These are phyloP conservation scores for Dryadomyces quercivorus DNA, from an alignment of 2,329 filamentous ascomycete species.

Conservation along the genomic window DNA sequence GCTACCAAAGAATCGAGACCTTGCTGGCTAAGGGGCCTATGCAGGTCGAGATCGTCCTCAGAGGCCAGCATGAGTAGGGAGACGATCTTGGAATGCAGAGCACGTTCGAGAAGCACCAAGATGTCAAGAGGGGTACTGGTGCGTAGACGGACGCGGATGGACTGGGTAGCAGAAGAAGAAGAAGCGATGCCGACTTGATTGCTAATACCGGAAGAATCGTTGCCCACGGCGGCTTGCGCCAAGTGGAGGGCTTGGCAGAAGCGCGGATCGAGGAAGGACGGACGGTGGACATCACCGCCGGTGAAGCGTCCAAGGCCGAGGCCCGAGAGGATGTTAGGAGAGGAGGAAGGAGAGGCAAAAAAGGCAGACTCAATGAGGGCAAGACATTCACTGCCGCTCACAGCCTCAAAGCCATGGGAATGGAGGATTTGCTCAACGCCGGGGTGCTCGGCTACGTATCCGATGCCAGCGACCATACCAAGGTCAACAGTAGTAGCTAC, in stretches of 20 bases:
- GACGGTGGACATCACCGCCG: slow-evolving; percentile 8
- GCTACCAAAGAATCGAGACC: slow-evolving; percentile 13
- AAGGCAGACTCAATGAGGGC: slow-evolving; percentile 14
- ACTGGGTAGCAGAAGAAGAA: background rate
- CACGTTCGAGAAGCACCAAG: slow-evolving; percentile 1
- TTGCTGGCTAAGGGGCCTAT: slow-evolving; percentile 8
- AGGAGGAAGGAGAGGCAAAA: background rate
- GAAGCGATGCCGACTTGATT: background rate
- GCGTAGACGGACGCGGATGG: slow-evolving; percentile 8
- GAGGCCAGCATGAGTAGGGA: slow-evolving; percentile 7
- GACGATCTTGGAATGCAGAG: slow-evolving; percentile 8
- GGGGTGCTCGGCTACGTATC: slow-evolving; percentile 17
- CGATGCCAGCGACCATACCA: slow-evolving; percentile 22
- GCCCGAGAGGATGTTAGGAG: slow-evolving; percentile 12
- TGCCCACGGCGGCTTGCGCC: background rate
- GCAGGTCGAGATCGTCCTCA: slow-evolving; percentile 9
- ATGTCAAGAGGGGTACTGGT: slow-evolving; percentile 4
- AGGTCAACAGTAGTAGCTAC: slow-evolving; percentile 25
- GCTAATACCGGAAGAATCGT: background rate
- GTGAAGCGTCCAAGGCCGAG: slow-evolving; percentile 11
- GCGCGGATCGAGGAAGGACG: slow-evolving; percentile 10
- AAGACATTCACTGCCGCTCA: slow-evolving; percentile 12
- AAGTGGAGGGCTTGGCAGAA: slow-evolving; percentile 9
- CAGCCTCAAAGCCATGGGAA: slow-evolving; percentile 13
- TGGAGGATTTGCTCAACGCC: slow-evolving; percentile 9